Base-by-base conservation (phyloP, 2,329 filamentous ascomycete genomes). In the Aspergillus viridinutans region DNA sequence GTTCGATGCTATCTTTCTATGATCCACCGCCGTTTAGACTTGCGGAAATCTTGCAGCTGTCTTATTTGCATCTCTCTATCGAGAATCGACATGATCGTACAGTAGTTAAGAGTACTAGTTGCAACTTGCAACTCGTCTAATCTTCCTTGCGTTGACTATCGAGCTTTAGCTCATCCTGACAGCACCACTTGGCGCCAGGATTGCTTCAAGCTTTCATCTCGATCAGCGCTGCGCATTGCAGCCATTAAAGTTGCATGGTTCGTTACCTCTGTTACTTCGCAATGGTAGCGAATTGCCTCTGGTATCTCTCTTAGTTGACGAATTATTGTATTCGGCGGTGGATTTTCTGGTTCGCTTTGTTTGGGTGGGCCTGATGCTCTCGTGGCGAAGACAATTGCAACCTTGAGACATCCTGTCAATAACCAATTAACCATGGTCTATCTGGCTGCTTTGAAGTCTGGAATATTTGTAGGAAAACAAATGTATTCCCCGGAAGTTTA, bases 11-110 rank as follows among this genome's bases (percentile, higher is more conserved):
- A 17, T 47, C 14, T 29, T 49, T 55, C 51, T 29, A 58, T 52
- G 61, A 63, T 63, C 59, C 59, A 60, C 52, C 42, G 58, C 53
- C 61, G 59, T 63, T 61, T 58, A 58, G 57, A 54, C 48, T 23
- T 57, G 57, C 59, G 57, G 45, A 40, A 61, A 63, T 63, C 61
- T 61, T 61, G 61, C 61, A 63, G 55, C 49, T 53, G 29, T 21
- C 42, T 45, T n/a, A 40, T 47, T 43, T 32, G 26, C 43, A 29
- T 38, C 21, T 23, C n/a, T 12, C 17, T 21, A 21, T 47, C n/a
- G 17, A 43, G 23, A 28, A 21, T 26, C 23, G 20, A 25, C 7
- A 53, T 28, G 12, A 47, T 17, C 25, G 26, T 53, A 43, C 40
- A 38, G 32, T 38, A 38, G 14, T 38, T 43, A 43, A 10, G 21